Percentiles rank a stretch among this genome's conserved stretches.
Conservation (phyloP, 305 asterid genomes). For the Rubia balearica region DNA sequence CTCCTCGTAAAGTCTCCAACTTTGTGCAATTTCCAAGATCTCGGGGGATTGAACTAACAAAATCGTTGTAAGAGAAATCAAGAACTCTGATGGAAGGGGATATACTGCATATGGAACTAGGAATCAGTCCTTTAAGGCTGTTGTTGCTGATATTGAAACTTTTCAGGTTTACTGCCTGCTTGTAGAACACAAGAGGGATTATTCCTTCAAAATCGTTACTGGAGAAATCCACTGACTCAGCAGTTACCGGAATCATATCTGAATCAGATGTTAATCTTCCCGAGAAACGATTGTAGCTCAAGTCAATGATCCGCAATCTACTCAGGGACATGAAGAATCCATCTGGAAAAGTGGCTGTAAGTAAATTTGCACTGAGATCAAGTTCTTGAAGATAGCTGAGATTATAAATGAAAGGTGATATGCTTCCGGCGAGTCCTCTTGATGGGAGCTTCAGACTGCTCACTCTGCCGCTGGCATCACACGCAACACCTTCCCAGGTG, state of each 20-base stretch:
- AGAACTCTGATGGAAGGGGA: slow-evolving; percentile 33
- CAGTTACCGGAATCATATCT: slow-evolving; percentile 27
- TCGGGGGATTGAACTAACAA: slow-evolving; percentile 42
- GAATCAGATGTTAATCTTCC: slow-evolving; percentile 30
- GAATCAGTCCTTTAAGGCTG: slow-evolving; percentile 58
- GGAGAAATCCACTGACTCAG: slow-evolving; percentile 29
- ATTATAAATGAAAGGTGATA: slow-evolving; percentile 38
- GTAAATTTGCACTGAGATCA: slow-evolving; percentile 45
- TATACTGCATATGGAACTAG: slow-evolving; percentile 42
- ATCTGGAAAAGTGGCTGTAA: slow-evolving; percentile 56
- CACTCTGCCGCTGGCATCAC: slow-evolving; percentile 51
- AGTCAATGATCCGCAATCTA: slow-evolving; percentile 36
- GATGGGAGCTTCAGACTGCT: slow-evolving; percentile 50
- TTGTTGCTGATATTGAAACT: slow-evolving; percentile 63
- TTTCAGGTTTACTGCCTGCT: slow-evolving; percentile 33
- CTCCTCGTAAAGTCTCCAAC: slow-evolving; percentile 55
- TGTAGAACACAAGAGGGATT: slow-evolving; percentile 38
- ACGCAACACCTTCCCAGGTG: slow-evolving; percentile 65
- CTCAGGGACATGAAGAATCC: slow-evolving; percentile 39
- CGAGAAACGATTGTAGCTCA: slow-evolving; percentile 57
- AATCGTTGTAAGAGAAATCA: slow-evolving; percentile 64
- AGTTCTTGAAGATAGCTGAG: slow-evolving; percentile 48
- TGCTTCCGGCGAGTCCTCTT: slow-evolving; percentile 46
- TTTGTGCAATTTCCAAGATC: slow-evolving; percentile 47
- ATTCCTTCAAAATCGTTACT: slow-evolving; percentile 34